Conservation (phyloP, 768 basidiomycete species). For the Erythrobasidium yunnanense region DNA sequence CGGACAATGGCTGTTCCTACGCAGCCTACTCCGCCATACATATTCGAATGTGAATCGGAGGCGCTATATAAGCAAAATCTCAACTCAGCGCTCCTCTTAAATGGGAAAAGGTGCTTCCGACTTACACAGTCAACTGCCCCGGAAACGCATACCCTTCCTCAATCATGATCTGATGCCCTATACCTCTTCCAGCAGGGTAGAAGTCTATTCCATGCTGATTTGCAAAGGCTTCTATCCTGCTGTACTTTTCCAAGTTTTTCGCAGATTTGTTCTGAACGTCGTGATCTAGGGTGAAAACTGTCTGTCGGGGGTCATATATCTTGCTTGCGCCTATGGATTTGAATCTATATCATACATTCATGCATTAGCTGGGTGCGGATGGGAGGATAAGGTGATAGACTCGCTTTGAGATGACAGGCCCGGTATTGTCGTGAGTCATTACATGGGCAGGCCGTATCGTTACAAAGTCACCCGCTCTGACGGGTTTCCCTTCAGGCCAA, state of each 20-base stretch:
- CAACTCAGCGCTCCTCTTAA: too few species aligned
- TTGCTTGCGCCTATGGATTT: constrained; percentile 82
- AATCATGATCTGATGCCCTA: constrained; percentile 89
- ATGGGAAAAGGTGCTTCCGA: background rate
- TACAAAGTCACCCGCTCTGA: constrained; percentile 95
- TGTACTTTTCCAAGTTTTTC: constrained; percentile 86
- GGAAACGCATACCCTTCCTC: constrained; percentile 99
- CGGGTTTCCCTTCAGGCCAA: constrained; percentile 61
- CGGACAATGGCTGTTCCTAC: constrained; percentile 95
- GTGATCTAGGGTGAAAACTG: constrained; percentile 93
- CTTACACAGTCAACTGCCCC: constrained; percentile 69
- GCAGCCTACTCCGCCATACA: constrained; percentile 97
- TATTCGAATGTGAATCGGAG: constrained; percentile 50
- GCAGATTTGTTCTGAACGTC: constrained; percentile 87
- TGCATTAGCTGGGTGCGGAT: background rate
- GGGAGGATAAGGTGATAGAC: too few species aligned
- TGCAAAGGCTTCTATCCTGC: constrained; percentile 80
- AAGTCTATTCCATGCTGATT: constrained; percentile 77
- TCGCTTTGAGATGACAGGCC: constrained; percentile 92
- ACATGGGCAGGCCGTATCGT: constrained; percentile 98
- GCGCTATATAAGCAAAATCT: constrained; percentile 44
- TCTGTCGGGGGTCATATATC: constrained; percentile 67
- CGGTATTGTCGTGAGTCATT: constrained; percentile 97
- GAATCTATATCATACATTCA: constrained; percentile 57
- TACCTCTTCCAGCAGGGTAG: constrained; percentile 92